These are phyloP conservation scores for Mycena filopes DNA, from an alignment of 768 basidiomycete genomes.

Conservation along the genomic window DNA sequence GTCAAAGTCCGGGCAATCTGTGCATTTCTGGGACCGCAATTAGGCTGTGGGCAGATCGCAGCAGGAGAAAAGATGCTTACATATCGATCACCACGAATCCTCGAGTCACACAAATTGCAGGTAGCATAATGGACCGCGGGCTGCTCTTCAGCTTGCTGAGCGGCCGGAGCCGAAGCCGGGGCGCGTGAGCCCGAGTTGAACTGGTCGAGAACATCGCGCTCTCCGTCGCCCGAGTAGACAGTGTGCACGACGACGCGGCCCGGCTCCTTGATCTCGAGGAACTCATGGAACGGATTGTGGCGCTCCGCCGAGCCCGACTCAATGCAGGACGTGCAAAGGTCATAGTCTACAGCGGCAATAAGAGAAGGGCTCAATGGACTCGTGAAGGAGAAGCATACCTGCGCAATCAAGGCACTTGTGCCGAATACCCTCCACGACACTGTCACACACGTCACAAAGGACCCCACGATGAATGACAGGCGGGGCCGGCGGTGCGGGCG, in stretches of 20 bases:
- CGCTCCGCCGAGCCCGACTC: conserved; percentile 56
- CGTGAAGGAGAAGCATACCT: conserved; percentile 50
- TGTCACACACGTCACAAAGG: conserved; percentile 73
- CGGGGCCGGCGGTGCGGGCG: conserved; percentile 37
- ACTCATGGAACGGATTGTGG: conserved; percentile 75
- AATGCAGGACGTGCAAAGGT: conserved; percentile 73
- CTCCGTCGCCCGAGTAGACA: conserved; percentile 56
- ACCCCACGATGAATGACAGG: conserved; percentile 65
- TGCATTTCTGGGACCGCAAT: conserved; percentile 71
- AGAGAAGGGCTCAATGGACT: background rate
- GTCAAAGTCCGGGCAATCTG: conserved; percentile 87
- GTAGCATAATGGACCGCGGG: conserved; percentile 67
- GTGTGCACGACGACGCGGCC: conserved; percentile 75
- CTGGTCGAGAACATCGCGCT: conserved; percentile 37
- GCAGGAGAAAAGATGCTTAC: conserved; percentile 53
- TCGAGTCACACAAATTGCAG: conserved; percentile 83
- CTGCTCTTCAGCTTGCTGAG: conserved; percentile 18
- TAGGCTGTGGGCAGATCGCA: conserved; percentile 9
- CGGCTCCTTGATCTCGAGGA: conserved; percentile 74
- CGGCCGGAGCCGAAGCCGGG: conserved; percentile 25
- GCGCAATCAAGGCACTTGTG: conserved; percentile 86
- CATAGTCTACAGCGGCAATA: conserved; percentile 63
- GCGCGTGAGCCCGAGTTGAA: conserved; percentile 13
- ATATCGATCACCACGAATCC: conserved; percentile 77
- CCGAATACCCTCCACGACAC: conserved; percentile 69